These are phyloP conservation scores for Dovyalis caffra DNA, from an alignment of 345 rosid species.

Conservation along the genomic window DNA sequence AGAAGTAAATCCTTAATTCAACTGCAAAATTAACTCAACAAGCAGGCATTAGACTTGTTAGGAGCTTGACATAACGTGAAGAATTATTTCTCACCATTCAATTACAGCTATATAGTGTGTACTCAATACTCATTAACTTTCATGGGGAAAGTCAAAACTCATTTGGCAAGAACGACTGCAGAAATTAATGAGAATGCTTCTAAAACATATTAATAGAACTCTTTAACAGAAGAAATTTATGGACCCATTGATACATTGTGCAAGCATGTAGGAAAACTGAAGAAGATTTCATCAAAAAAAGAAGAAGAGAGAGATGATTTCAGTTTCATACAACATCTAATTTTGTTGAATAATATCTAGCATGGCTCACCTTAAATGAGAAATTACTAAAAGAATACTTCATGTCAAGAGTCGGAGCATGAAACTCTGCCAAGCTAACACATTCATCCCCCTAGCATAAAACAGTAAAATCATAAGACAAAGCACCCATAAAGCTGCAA, in stretches of 20 bases:
- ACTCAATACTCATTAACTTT: neutral
- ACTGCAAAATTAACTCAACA: no score
- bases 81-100: neutral
- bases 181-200: neutral
- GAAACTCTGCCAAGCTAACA: slow-evolving; percentile 75
- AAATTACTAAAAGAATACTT: slow-evolving; percentile 94
- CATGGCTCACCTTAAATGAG: slow-evolving; percentile 74
- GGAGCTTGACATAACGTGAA: neutral
- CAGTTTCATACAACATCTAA: neutral
- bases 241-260: neutral
- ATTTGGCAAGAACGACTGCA: neutral
- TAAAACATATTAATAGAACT: neutral
- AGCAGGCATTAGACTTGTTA: no score
- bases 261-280: neutral
- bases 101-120: neutral
- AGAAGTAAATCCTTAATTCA: neutral
- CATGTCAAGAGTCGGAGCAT: slow-evolving; percentile 59
- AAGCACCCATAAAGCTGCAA: neutral
- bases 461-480: neutral
- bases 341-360: neutral
- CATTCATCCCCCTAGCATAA: slow-evolving; percentile 72
- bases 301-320: neutral
- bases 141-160: neutral
- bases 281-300: neutral
- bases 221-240: neutral